These are phyloP conservation scores for Somion occarium DNA, from an alignment of 1,284 basidiomycete species.

Conservation along the genomic window DNA sequence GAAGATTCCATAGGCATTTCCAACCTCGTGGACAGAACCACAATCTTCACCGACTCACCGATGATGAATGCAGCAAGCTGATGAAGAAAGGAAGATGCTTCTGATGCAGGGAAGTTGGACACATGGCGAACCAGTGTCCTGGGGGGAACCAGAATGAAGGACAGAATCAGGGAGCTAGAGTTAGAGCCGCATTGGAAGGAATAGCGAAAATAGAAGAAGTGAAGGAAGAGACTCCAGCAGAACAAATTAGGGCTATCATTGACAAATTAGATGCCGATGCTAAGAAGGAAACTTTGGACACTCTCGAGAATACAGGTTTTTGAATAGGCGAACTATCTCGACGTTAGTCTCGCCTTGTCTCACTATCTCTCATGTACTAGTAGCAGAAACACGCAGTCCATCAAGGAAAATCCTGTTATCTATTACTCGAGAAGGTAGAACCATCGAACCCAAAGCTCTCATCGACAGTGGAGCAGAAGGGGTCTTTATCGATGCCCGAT, in stretches of 20 bases:
- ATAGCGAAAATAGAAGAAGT: not conserved
- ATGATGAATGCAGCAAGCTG: not conserved
- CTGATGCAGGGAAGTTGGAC: too few species aligned
- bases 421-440: not conserved
- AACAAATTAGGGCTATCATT: not conserved
- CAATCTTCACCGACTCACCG: not conserved
- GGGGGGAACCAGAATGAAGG: not conserved
- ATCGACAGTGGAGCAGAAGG: conserved; percentile 21
- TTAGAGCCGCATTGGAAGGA: not conserved
- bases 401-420: not conserved
- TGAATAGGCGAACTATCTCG: too few species aligned
- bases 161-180: not conserved
- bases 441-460: not conserved
- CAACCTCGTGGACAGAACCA: not conserved
- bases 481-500: conserved; percentile 15
- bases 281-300: not conserved
- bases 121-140: not conserved
- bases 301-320: not conserved
- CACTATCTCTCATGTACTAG: not conserved
- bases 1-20: not conserved
- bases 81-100: not conserved
- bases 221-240: not conserved
- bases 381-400: not conserved
- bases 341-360: too few species aligned
- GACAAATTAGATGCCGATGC: too few species aligned